A percentile compares a stretch with the other conserved stretches of the same genome.
Evolutionary conservation across 441 rosid species (phyloP).

Genomic region (Erodium texanum): DNA sequence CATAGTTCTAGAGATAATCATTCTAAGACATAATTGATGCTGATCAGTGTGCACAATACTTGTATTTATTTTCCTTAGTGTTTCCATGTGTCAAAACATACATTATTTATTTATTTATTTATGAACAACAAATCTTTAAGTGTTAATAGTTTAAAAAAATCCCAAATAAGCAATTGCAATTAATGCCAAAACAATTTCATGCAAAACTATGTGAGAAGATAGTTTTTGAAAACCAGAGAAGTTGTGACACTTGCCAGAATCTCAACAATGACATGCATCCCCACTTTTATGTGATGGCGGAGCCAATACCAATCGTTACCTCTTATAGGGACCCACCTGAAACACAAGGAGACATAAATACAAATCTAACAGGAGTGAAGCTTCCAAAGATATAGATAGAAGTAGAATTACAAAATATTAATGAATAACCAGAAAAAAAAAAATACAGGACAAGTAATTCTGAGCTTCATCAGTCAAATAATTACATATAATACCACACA

Average conservation of each 20-base stretch:
- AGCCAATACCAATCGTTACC: constrained; percentile 98
- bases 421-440: background rate
- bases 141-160: background rate
- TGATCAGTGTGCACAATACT: background rate
- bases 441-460: background rate
- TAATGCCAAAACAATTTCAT: background rate
- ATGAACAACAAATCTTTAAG: background rate
- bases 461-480: background rate
- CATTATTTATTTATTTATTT: background rate
- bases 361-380: background rate
- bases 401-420: background rate
- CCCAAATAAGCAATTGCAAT: background rate
- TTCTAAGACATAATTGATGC: background rate
- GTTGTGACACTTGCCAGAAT: constrained; percentile 50
- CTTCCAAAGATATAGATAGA: background rate
- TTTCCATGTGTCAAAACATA: background rate
- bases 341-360: constrained; percentile 17
- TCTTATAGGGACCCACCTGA: constrained; percentile 96
- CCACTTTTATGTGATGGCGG: constrained; percentile 91
- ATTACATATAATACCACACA: background rate
- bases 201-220: background rate
- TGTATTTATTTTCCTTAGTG: background rate
- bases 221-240: background rate
- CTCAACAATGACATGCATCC: constrained; percentile 87
- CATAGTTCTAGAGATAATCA: background rate